Base-by-base conservation (phyloP, 768 basidiomycete genomes). In the Crassisporium funariophilum region DNA sequence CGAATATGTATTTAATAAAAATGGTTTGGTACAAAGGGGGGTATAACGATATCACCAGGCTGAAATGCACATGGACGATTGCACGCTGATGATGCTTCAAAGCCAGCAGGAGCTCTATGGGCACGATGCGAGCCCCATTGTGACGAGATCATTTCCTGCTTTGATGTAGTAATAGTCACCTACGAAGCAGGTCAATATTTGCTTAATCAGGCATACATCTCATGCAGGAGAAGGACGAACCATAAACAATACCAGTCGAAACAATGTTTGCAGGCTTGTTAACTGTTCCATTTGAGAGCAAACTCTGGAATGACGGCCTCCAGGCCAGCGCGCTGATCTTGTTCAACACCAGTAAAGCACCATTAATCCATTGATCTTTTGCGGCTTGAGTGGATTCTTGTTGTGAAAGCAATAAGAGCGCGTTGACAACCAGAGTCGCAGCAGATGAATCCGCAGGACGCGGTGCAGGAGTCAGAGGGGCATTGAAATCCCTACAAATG, bases 391-490 rank as follows among this genome's bases (percentile, higher is more conserved):
- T 69, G 57, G 63, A 61, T 48, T 78, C 68, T 56, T 71, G 47
- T 48, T 67, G 60, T 54, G 83, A 71, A 5, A 88, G 72, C 9
- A 85, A 65, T 27, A 88, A 62, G 34, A 89, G 69, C 1, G 74
- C 86, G 23, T 72, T 80, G 2, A 77, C 77, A 0, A 76, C 82
- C 50, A 87, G 77, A 27, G 77, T 82, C 7, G 84, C 82, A 4
- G 86, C 84, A 12, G 85, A 86, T 1, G 81, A 83, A 64, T 89
- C 87, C 0, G 84, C 83, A 1, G 81, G 79, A 10, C 78, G 73
- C 13, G 78, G 75, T 3, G 66, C 52, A 2, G 81, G 83, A 5
- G 61, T 61, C 29, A 75, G 58, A 16, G 85, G 86, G 5, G 84
- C 86, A 48, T 87, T 77, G 67, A 86, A 89, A 61, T 88, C 86